Evolutionary conservation across 139 green algal species (phyloP).

Genomic region (Auxenochlorella protothecoides): DNA sequence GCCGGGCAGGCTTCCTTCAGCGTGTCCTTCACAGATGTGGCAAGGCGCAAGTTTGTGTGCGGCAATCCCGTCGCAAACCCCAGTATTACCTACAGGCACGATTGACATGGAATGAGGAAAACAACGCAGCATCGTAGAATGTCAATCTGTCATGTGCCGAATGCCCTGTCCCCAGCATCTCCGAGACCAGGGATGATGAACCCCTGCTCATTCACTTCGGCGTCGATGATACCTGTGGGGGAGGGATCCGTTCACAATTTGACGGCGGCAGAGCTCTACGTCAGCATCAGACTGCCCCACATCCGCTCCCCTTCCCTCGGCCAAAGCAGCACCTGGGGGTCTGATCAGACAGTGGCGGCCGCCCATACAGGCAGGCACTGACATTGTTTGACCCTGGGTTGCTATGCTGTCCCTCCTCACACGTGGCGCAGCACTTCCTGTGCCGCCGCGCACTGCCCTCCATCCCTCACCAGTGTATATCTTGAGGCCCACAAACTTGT

Average conservation of each 20-base stretch:
- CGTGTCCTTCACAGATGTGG: too few relatives aligned
- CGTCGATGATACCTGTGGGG: slow-evolving; percentile 70
- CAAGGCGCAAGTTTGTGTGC: too few relatives aligned
- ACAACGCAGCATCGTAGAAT: too few relatives aligned
- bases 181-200: slow-evolving; percentile 90
- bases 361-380: too few relatives aligned
- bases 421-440: not conserved
- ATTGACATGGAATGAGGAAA: too few relatives aligned
- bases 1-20: too few relatives aligned
- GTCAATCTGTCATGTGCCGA: slow-evolving; percentile 37
- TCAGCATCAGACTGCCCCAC: not conserved
- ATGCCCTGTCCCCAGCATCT: slow-evolving; percentile 83
- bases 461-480: slow-evolving; percentile 54
- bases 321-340: too few relatives aligned
- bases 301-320: not conserved
- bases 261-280: not conserved
- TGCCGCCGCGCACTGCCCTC: not conserved
- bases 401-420: not conserved
- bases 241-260: not conserved
- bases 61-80: too few relatives aligned
- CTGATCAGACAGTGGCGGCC: too few relatives aligned
- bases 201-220: slow-evolving; percentile 79
- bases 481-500: slow-evolving; percentile 59
- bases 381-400: too few relatives aligned
- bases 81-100: too few relatives aligned